Evolutionary conservation across 2,329 filamentous ascomycete genomes (phyloP).

Genomic region (Colletotrichum sp.): DNA sequence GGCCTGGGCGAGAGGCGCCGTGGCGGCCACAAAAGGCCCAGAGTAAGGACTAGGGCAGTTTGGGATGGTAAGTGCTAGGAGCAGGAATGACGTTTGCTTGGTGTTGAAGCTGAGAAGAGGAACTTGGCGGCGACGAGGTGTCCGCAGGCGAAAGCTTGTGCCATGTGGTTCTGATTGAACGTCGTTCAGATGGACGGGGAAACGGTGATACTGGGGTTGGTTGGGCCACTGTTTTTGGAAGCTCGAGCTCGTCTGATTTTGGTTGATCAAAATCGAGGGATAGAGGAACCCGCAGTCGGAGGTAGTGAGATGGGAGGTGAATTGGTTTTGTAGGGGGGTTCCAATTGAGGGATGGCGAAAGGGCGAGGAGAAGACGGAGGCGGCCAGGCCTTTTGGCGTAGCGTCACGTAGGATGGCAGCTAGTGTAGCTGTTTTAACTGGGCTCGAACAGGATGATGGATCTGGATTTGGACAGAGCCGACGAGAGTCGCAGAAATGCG

Average conservation of each 20-base stretch:
- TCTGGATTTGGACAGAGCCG: background rate
- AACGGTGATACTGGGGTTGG: background rate
- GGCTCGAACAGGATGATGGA: background rate
- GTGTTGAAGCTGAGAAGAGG: background rate
- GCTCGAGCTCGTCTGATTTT: background rate
- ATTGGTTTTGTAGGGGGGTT: background rate
- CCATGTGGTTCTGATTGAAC: background rate
- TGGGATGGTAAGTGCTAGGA: background rate
- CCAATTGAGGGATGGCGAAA: background rate
- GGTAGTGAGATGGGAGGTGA: background rate
- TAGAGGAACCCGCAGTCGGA: background rate
- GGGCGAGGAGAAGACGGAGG: background rate
- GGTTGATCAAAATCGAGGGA: background rate
- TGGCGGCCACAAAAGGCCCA: slow-evolving; percentile 16
- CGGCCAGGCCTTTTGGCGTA: background rate
- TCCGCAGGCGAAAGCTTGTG: background rate
- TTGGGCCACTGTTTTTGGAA: background rate
- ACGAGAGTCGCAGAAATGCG: background rate
- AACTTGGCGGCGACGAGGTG: background rate
- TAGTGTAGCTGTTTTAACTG: slow-evolving; percentile 2
- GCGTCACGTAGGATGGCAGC: background rate
- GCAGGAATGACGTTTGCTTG: slow-evolving; percentile 7
- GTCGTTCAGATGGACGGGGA: background rate
- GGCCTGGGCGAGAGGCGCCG: background rate
- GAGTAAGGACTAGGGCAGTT: background rate